Conservation (phyloP, 1,284 basidiomycete species). For the Xerocomus minutiporus region DNA sequence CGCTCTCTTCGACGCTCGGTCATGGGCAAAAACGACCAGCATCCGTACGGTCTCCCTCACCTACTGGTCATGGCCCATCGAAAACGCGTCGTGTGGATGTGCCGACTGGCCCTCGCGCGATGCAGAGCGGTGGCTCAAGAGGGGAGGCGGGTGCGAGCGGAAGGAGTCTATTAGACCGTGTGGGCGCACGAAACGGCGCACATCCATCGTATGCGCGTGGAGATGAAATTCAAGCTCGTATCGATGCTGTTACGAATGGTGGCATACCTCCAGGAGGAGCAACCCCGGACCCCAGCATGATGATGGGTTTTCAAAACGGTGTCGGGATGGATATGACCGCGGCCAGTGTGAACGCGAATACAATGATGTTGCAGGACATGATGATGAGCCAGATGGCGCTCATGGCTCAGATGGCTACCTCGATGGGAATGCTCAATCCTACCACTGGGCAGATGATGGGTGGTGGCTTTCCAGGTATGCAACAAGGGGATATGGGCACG, state of each 20-base stretch:
- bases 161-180: constrained; percentile 69
- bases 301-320: constrained; percentile 53
- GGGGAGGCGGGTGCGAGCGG: constrained; percentile 28
- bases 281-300: constrained; percentile 51
- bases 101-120: constrained; percentile 75
- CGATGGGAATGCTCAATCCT: constrained; percentile 67
- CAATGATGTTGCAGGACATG: constrained; percentile 74
- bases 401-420: constrained; percentile 76
- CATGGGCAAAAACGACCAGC: constrained; percentile 63
- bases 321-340: constrained; percentile 58
- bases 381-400: constrained; percentile 84
- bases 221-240: constrained; percentile 73
- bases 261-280: constrained; percentile 37
- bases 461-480: constrained; percentile 50
- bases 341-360: constrained; percentile 45
- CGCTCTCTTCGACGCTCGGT: constrained; percentile 60
- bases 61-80: constrained; percentile 51
- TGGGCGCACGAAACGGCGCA: constrained; percentile 48
- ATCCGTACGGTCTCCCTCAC: constrained; percentile 72
- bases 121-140: constrained; percentile 52
- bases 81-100: constrained; percentile 69
- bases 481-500: constrained; percentile 53
- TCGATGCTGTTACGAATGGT: constrained; percentile 66
- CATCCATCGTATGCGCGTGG: constrained; percentile 33
- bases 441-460: constrained; percentile 48